A percentile compares a stretch with the other conserved stretches of the same genome.
These are phyloP conservation scores for Allium fistulosum DNA, from an alignment of 106 monocot genomes.

Conservation along the genomic window DNA sequence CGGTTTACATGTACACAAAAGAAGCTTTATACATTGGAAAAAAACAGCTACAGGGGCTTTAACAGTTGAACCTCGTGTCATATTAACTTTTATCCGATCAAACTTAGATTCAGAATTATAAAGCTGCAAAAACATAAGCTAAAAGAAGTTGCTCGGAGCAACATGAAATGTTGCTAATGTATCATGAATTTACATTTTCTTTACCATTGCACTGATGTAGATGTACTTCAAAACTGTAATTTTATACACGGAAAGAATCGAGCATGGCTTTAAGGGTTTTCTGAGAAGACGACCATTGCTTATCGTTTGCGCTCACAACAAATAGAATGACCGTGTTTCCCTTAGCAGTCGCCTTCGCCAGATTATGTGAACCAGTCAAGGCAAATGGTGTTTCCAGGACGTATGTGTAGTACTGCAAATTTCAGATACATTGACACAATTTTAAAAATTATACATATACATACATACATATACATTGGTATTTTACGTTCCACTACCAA, in stretches of 20 bases:
- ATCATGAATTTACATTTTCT: not conserved
- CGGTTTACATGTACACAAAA: no score
- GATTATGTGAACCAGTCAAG: constrained; percentile 75
- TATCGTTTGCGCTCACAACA: constrained; percentile 85
- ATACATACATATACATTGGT: no score
- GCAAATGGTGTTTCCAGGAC: constrained; percentile 88
- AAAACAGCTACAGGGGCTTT: not conserved
- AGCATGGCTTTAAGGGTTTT: constrained; percentile 71
- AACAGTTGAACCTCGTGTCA: not conserved
- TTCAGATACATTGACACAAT: no score
- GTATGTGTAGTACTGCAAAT: constrained; percentile 74
- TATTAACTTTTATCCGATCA: not conserved
- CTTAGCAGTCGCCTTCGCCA: constrained; percentile 91
- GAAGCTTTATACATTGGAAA: no score
- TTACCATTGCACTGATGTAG: not conserved
- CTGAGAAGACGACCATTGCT: constrained; percentile 78
- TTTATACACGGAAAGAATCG: constrained; percentile 70
- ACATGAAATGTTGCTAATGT: not conserved
- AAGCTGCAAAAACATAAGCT: not conserved
- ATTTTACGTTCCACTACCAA: no score
- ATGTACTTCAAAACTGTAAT: no score
- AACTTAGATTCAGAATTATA: not conserved
- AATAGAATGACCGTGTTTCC: constrained; percentile 83
- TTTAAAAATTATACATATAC: no score
- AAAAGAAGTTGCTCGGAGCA: not conserved